Evolutionary conservation across 208 protist genomes (phyloP).

Genomic region (Lotmaria passim): DNA sequence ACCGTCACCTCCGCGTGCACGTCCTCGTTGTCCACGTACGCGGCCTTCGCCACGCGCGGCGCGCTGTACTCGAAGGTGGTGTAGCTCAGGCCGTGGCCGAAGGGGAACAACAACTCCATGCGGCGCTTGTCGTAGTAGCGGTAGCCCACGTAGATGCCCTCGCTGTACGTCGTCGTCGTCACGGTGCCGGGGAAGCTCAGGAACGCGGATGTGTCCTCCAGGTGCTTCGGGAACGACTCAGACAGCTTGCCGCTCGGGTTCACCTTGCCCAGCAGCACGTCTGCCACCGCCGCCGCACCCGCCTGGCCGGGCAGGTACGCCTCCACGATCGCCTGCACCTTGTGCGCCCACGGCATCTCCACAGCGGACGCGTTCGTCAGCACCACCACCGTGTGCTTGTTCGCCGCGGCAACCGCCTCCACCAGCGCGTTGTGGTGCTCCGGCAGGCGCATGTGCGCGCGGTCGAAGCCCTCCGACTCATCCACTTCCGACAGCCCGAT

Average conservation of each 20-base stretch:
- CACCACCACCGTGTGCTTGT: slow-evolving; percentile 12
- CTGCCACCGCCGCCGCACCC: slow-evolving; percentile 1
- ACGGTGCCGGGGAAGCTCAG: slow-evolving; percentile 4
- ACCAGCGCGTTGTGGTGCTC: slow-evolving; percentile 15
- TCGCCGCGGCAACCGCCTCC: slow-evolving; percentile 9
- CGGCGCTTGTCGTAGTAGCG: slow-evolving; percentile 12
- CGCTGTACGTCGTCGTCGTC: slow-evolving; percentile 8
- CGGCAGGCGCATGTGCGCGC: slow-evolving; percentile 14
- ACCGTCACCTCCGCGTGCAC: slow-evolving; percentile 13
- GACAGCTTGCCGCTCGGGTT: slow-evolving; percentile 17
- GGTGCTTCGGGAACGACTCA: slow-evolving; percentile 2
- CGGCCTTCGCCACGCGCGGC: slow-evolving; percentile 8
- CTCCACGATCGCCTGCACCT: slow-evolving; percentile 14
- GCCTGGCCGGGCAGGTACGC: slow-evolving; percentile 15
- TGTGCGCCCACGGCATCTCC: slow-evolving; percentile 12
- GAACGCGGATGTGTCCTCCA: slow-evolving; percentile 11
- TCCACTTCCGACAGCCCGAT: not conserved
- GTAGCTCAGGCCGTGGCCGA: slow-evolving; percentile 16
- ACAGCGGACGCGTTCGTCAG: slow-evolving; percentile 12
- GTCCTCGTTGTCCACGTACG: slow-evolving; percentile 9
- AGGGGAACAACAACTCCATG: slow-evolving; percentile 4
- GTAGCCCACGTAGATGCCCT: slow-evolving; percentile 12
- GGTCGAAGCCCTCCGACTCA: slow-evolving; percentile 11
- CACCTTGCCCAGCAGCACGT: slow-evolving; percentile 17
- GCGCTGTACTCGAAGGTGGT: slow-evolving; percentile 15